Percentiles rank a stretch among this genome's conserved stretches.
Conservation (phyloP, 2,329 filamentous ascomycete genomes). For the Nigrospora oryzae region DNA sequence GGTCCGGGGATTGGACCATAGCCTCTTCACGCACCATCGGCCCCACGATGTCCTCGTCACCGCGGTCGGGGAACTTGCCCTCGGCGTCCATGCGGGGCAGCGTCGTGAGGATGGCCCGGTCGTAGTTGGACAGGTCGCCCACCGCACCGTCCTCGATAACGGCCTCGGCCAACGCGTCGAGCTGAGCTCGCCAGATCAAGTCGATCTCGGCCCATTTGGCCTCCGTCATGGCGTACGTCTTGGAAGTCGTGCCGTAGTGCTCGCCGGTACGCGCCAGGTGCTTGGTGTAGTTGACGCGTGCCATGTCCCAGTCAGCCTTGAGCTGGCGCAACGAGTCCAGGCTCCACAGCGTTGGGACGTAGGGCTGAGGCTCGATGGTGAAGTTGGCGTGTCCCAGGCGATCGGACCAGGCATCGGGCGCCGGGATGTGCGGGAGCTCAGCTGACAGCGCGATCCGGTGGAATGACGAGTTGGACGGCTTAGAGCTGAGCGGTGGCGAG, state of each 20-base stretch:
- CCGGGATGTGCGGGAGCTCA: slow-evolving; percentile 40
- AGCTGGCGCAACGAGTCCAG: slow-evolving; percentile 51
- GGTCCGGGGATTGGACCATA: slow-evolving; percentile 31
- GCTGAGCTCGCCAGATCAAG: slow-evolving; percentile 60
- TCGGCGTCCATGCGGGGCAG: slow-evolving; percentile 64
- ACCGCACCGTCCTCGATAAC: slow-evolving; percentile 32
- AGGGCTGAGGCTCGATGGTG: slow-evolving; percentile 75
- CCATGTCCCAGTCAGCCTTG: slow-evolving; percentile 72
- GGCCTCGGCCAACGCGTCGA: slow-evolving; percentile 55
- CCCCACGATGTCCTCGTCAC: slow-evolving; percentile 87
- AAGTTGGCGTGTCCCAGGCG: slow-evolving; percentile 90
- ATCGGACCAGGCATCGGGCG: slow-evolving; percentile 74
- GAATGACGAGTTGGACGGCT: slow-evolving; percentile 72
- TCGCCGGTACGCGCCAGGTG: slow-evolving; percentile 82
- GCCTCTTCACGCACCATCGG: slow-evolving; percentile 66
- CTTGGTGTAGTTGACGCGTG: slow-evolving; percentile 79
- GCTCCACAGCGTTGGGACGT: slow-evolving; percentile 56
- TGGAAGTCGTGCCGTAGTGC: slow-evolving; percentile 84
- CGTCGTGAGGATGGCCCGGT: slow-evolving; percentile 51
- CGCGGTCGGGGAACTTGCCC: slow-evolving; percentile 80
- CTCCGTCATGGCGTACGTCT: slow-evolving; percentile 77
- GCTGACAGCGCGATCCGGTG: slow-evolving; percentile 31
- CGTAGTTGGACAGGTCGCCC: slow-evolving; percentile 33
- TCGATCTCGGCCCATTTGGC: slow-evolving; percentile 84
- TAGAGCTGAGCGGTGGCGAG: slow-evolving; percentile 68